phyloP scores from a whole-genome alignment of 768 basidiomycete species.

The Crassisporium funariophilum region DNA sequence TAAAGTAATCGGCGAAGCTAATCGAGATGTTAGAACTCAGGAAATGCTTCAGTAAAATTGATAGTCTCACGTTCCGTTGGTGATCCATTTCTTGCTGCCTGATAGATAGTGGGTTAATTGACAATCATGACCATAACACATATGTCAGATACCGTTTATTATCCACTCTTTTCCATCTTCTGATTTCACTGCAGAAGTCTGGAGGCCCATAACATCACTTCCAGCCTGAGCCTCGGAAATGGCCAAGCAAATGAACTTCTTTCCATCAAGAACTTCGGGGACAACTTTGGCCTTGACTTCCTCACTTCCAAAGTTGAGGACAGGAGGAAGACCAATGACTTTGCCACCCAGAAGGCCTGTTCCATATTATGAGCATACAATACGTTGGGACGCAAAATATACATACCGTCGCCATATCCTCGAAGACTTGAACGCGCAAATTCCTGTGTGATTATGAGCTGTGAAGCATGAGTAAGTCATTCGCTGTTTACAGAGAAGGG shows the following conservation, averaged over 20 bases:
- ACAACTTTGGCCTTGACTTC: constrained; percentile 60
- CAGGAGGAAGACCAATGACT: constrained; percentile 85
- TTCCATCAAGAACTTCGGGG: constrained; percentile 70
- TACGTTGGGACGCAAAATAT: not conserved
- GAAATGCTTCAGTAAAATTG: not conserved
- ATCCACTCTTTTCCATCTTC: constrained; percentile 85
- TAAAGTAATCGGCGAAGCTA: constrained; percentile 63
- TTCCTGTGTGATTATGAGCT: constrained; percentile 88
- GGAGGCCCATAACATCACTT: constrained; percentile 79
- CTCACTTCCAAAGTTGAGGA: constrained; percentile 84
- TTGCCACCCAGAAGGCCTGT: constrained; percentile 69
- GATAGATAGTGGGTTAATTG: not conserved
- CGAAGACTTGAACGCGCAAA: constrained; percentile 66
- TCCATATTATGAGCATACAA: constrained; percentile 21
- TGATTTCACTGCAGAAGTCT: constrained; percentile 76
- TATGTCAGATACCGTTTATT: constrained; percentile 57
- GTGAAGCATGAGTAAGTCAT: constrained; percentile 3
- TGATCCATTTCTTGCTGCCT: constrained; percentile 64
- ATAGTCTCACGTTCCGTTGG: constrained; percentile 62
- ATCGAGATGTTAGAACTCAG: not conserved
- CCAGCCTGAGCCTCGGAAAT: constrained; percentile 90
- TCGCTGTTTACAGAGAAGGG: not conserved
- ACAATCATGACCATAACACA: not conserved
- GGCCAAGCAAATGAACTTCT: constrained; percentile 85
- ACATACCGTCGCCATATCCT: constrained; percentile 80